Base-by-base conservation (phyloP, 306 rosid species). In the Potentilla sterilis region DNA sequence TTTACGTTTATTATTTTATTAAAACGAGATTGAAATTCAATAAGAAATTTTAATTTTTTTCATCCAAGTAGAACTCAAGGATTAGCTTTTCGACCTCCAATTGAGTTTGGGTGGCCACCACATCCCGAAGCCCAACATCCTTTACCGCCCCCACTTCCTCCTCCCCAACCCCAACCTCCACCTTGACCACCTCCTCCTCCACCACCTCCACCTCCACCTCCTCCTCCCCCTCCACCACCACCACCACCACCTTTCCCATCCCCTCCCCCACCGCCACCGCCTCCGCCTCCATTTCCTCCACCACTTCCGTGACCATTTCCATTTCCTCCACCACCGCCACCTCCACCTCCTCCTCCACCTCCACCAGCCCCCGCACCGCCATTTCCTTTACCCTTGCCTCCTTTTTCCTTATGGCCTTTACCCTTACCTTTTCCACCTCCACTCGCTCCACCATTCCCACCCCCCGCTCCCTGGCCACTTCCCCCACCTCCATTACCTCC, bases 51-150 rank as follows among this genome's bases (percentile, higher is more conserved):
- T 1, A 4, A 1, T 1, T 4, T 13, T 13, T 0, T 59, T 11
- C 66, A 28, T 61, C n/a, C 7, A 11, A 24, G n/a, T 28, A 1
- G 5, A 5, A 41, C 7, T 21, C 24, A 81, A 21, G 78, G 66
- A 3, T 24, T 58, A 42, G 10, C 70, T 52, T 57, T 78, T 4
- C 12, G n/a, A 37, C 70, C 54, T 32, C 72, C 81, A 22, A 47
- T 48, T 59, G 83, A 65, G 47, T 79, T 79, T 9, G 37, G 35
- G n/a, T 21, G 73, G 22, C 70, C 81, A 0, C 67, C 11, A 28
- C 85, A 73, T 3, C 83, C 83, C 75, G 85, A 82, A 35, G 46
- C 62, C 69, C 81, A 75, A 46, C 85, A 73, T 19, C 72, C 76
- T 2, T 61, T 66, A 34, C 80, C 82, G 3, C 57, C 62, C 5